Percentiles rank a stretch among this genome's conserved stretches.
These are phyloP conservation scores for Papiliotrema laurentii DNA, from an alignment of 1,284 basidiomycete genomes.

Conservation along the genomic window DNA sequence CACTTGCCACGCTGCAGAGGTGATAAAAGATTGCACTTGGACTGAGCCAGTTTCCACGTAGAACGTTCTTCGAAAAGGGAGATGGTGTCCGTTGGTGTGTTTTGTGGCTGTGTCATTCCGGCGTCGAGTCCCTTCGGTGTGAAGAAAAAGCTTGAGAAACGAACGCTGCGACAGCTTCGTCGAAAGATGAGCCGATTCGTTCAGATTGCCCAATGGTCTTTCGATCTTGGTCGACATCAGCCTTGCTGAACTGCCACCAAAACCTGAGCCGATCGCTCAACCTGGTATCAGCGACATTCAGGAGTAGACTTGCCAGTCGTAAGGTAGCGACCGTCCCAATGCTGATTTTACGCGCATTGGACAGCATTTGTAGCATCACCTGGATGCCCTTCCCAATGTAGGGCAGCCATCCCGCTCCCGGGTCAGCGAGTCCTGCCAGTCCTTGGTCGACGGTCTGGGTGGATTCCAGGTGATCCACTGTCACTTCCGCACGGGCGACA, in stretches of 20 bases:
- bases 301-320: slow-evolving; percentile 16
- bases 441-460: neutral
- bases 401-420: slow-evolving; percentile 20
- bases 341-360: slow-evolving; percentile 12
- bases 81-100: slow-evolving; percentile 60
- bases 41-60: neutral
- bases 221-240: slow-evolving; percentile 16
- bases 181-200: slow-evolving; percentile 17
- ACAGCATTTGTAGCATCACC: slow-evolving; percentile 18
- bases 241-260: slow-evolving; percentile 20
- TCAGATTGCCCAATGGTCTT: slow-evolving; percentile 17
- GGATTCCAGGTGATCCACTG: neutral
- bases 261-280: slow-evolving; percentile 25
- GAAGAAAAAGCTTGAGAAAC: slow-evolving; percentile 72
- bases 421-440: neutral
- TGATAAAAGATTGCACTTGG: slow-evolving; percentile 24
- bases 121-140: slow-evolving; percentile 32
- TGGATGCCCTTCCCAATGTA: slow-evolving; percentile 20
- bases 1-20: slow-evolving; percentile 22
- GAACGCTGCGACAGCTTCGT: slow-evolving; percentile 59
- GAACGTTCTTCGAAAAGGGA: slow-evolving; percentile 54
- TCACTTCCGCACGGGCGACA: neutral
- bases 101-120: slow-evolving; percentile 45
- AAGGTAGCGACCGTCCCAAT: slow-evolving; percentile 24
- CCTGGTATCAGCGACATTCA: slow-evolving; percentile 8